Evolutionary conservation across 2,329 filamentous ascomycete genomes (phyloP).

Genomic region (Colletotrichum destructivum): DNA sequence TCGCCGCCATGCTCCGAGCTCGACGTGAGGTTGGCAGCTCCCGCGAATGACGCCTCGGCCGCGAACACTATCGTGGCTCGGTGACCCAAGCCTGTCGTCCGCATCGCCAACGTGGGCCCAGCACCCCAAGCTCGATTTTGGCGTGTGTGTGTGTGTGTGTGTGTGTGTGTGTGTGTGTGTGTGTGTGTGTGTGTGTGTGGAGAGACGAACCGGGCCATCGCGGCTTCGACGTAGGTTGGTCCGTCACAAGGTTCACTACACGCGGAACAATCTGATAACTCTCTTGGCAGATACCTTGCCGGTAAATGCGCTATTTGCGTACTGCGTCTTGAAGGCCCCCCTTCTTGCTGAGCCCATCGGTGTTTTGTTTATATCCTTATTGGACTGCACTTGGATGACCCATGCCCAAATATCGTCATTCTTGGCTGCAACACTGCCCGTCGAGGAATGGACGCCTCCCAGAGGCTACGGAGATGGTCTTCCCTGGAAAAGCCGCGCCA

Average conservation of each 20-base stretch:
- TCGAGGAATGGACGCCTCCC: slow-evolving; percentile 1
- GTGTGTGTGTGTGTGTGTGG: too few relatives aligned
- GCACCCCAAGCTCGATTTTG: slow-evolving; percentile 17
- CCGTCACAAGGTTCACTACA: background rate
- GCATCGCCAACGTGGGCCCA: background rate
- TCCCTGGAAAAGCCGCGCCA: slow-evolving; percentile 3
- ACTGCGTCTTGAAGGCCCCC: background rate
- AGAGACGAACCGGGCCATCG: slow-evolving; percentile 17
- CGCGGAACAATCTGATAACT: background rate
- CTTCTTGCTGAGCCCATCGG: background rate
- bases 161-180: too few relatives aligned
- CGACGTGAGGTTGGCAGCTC: slow-evolving; percentile 2
- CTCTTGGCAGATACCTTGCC: background rate
- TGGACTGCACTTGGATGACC: background rate
- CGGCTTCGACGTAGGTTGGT: slow-evolving; percentile 17
- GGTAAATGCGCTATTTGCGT: slow-evolving; percentile 6
- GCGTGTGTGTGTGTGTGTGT: too few relatives aligned
- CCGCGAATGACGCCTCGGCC: slow-evolving; percentile 16
- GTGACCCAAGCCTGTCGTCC: slow-evolving; percentile 17
- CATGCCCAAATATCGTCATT: background rate
- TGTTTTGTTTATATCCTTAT: slow-evolving; percentile 26
- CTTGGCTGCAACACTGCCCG: slow-evolving; percentile 32
- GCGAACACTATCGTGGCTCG: slow-evolving; percentile 31
- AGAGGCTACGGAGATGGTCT: slow-evolving; percentile 11
- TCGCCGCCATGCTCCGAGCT: slow-evolving; percentile 9